phyloP scores from a whole-genome alignment of 2,329 filamentous ascomycete species.

The Penicillium palitans region DNA sequence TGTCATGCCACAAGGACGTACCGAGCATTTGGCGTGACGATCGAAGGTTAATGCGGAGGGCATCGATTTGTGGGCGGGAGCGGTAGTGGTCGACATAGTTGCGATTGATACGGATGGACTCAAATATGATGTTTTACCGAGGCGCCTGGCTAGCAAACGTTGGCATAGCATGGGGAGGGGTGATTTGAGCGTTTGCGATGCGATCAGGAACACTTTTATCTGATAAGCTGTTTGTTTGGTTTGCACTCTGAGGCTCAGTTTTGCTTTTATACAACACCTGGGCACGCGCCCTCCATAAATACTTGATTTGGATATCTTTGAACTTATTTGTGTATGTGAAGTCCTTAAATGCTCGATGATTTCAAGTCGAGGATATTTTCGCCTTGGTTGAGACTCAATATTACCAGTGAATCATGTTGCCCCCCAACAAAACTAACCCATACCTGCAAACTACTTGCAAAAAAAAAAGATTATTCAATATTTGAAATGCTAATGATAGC shows the following conservation, averaged over 20 bases:
- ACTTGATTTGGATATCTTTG: not conserved
- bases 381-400: not conserved
- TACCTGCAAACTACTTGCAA: not conserved
- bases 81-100: constrained; percentile 33
- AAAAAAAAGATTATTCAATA: not conserved
- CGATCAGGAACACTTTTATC: constrained; percentile 19
- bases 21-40: constrained; percentile 74
- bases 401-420: not conserved
- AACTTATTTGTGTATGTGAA: not conserved
- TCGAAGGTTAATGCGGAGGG: constrained; percentile 73
- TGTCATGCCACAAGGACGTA: constrained; percentile 47
- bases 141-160: constrained; percentile 9
- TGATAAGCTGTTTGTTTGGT: constrained; percentile 28
- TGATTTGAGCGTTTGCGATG: constrained; percentile 13
- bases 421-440: not conserved
- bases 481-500: not conserved
- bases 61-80: constrained; percentile 35
- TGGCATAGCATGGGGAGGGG: constrained; percentile 23
- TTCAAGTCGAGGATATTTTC: not conserved
- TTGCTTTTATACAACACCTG: not conserved
- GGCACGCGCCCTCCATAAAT: not conserved
- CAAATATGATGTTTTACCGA: not conserved
- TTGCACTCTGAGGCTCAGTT: constrained; percentile 14
- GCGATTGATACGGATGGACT: constrained; percentile 8
- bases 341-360: not conserved